Conservation (phyloP, 2,329 filamentous ascomycete genomes). For the Trichoderma sp. region DNA sequence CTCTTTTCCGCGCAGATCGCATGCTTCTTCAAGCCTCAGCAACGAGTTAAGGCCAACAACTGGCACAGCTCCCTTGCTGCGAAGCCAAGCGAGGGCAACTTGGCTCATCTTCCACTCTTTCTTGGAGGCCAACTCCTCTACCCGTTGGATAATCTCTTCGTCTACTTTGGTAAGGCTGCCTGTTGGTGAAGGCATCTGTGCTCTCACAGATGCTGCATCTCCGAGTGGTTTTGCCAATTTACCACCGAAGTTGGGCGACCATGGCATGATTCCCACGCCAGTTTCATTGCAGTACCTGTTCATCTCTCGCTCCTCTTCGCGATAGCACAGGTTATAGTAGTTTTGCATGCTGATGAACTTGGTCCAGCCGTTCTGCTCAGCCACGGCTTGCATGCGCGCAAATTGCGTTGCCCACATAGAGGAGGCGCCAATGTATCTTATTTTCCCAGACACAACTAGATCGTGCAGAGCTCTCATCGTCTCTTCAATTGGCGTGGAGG, state of each 20-base stretch:
- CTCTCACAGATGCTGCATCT: not conserved
- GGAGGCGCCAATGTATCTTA: not conserved
- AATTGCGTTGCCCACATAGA: not conserved
- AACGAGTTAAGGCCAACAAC: not conserved
- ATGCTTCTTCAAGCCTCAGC: not conserved
- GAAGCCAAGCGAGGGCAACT: not conserved
- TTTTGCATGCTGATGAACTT: not conserved
- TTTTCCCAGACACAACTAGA: not conserved
- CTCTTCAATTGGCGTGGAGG: not conserved
- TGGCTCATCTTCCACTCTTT: not conserved
- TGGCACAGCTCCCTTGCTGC: not conserved
- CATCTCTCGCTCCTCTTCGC: not conserved
- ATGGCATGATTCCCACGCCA: not conserved
- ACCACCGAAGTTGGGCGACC: not conserved
- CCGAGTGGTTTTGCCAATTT: not conserved
- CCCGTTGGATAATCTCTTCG: not conserved
- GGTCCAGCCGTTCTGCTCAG: not conserved
- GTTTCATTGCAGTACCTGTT: not conserved
- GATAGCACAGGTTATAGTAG: not conserved
- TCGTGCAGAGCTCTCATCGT: not conserved
- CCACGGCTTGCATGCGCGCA: not conserved
- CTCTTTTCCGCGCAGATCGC: not conserved
- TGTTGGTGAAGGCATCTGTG: not conserved
- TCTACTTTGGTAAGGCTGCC: not conserved
- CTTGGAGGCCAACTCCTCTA: not conserved